phyloP scores from a whole-genome alignment of 495 filamentous ascomycete species.

The Usnea hakonensis region DNA sequence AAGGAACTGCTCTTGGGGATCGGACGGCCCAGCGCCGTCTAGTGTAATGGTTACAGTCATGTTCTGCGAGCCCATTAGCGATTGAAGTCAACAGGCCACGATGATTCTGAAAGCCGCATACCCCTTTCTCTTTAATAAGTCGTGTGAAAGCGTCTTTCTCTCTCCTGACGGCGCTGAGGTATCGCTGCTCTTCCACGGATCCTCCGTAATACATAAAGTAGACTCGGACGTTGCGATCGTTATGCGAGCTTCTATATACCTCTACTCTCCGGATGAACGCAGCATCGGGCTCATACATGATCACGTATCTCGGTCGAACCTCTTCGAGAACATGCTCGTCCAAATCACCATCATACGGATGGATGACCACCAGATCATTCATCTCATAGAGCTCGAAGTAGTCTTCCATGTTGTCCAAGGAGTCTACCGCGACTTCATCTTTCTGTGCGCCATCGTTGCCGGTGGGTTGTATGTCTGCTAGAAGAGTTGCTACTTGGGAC shows the following conservation, averaged over 20 bases:
- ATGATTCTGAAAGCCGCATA: neutral
- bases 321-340: slow-evolving; percentile 95
- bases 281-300: slow-evolving; percentile 98
- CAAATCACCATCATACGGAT: slow-evolving; percentile 91
- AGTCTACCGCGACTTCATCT: slow-evolving; percentile 70
- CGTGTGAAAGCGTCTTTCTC: slow-evolving; percentile 95
- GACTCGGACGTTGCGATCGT: slow-evolving; percentile 76
- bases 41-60: slow-evolving; percentile 82
- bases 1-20: slow-evolving; percentile 87
- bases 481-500: slow-evolving; percentile 57
- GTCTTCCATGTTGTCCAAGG: slow-evolving; percentile 80
- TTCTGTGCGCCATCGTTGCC: slow-evolving; percentile 56
- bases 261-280: slow-evolving; percentile 91
- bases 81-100: neutral
- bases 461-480: slow-evolving; percentile 60
- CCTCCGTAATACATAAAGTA: slow-evolving; percentile 96
- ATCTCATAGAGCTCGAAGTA: slow-evolving; percentile 92
- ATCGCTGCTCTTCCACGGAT: slow-evolving; percentile 94
- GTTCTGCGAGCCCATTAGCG: slow-evolving; percentile 26
- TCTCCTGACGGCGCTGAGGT: slow-evolving; percentile 75
- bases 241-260: slow-evolving; percentile 91
- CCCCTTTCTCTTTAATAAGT: slow-evolving; percentile 81
- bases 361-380: slow-evolving; percentile 78
- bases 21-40: slow-evolving; percentile 59
- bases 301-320: slow-evolving; percentile 82